Evolutionary conservation across 768 basidiomycete genomes (phyloP), one percentile per base, ranked within the genome.

Genomic region (Macrolepiota dolichaula): DNA sequence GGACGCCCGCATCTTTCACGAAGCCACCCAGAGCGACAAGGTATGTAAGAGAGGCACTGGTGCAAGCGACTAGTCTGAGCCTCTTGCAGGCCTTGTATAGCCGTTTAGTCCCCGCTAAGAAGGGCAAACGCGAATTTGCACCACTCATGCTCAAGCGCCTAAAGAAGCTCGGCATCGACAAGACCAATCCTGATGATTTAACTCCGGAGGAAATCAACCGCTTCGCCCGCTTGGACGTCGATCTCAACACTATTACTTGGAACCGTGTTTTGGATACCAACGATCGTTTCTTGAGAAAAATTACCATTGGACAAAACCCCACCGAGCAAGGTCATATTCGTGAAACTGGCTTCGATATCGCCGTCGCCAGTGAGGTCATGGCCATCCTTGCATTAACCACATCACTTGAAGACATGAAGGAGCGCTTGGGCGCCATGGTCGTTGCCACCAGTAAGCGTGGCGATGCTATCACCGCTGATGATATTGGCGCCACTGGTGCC

Each of bases 361-460:
- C 96, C 50, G 96, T 99, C 50, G 96, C 95, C 15, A 95, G 93
- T 69, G 96, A 99, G 77, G 91, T 89, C 68, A 99, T 99, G 96
- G 96, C 96, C 22, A 96, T 99, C 47, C 81, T 99, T 52, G 96
- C 96, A 2, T 79, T 98, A 68, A 88, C 89, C 17, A 98, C 91
- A 15, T 85, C 89, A 65, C 77, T 98, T 10, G 81, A 84, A 63
- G 96, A 99, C 71, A 98, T 98, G 95, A 85, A 90, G 52, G 85
- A 92, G 67, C 86, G 90, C 51, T 84, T 99, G 22, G 96, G 97
- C 57, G 87, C 89, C 22, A 99, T 98, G 96, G 96, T 99, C 27
- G 93, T 99, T 51, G 96, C 92, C 4, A 92, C 94, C 2, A 91
- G 90, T 78, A 96, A 92, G 72, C 82, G 80, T 22, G 97, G 96